Percentiles rank a stretch among this genome's conserved stretches.
Conservation (phyloP, 2,329 filamentous ascomycete genomes). For the Penicillium polonicum region DNA sequence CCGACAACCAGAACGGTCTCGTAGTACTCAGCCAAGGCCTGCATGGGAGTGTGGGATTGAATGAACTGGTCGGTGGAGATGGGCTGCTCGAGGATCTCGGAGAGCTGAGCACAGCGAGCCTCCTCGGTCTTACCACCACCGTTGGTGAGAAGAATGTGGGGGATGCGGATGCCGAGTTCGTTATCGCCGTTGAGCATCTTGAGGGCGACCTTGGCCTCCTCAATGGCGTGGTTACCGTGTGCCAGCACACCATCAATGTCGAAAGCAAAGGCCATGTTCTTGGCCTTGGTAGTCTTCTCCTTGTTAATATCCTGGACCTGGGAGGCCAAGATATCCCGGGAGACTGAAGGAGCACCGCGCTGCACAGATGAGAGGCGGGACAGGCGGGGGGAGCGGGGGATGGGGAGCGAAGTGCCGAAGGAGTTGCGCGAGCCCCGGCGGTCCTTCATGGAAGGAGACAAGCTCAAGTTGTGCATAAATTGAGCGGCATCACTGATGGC, state of each 20-base stretch:
- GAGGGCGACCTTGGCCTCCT: constrained; percentile 63
- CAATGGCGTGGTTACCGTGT: constrained; percentile 69
- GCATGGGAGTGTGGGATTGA: constrained; percentile 75
- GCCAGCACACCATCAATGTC: constrained; percentile 69
- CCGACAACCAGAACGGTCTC: constrained; percentile 72
- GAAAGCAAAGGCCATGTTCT: constrained; percentile 81
- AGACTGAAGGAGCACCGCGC: constrained; percentile 50
- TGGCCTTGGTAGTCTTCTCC: constrained; percentile 66
- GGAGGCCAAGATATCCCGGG: constrained; percentile 66
- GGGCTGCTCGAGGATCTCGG: constrained; percentile 63
- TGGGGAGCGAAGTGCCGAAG: constrained; percentile 70
- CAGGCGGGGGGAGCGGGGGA: constrained; percentile 67
- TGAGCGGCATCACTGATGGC: constrained; percentile 65
- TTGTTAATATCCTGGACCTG: constrained; percentile 67
- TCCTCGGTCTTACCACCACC: constrained; percentile 69
- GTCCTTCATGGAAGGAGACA: constrained; percentile 66
- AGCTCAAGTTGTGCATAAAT: constrained; percentile 72
- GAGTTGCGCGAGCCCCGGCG: constrained; percentile 71
- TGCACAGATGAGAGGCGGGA: constrained; percentile 66
- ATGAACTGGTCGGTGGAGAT: constrained; percentile 73
- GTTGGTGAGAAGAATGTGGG: constrained; percentile 72
- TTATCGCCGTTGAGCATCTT: constrained; percentile 74
- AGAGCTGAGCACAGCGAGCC: constrained; percentile 64
- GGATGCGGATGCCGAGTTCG: constrained; percentile 76
- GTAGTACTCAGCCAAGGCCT: constrained; percentile 73